A percentile compares a stretch with the other conserved stretches of the same genome.
These are phyloP conservation scores for Filobasidium floriforme DNA, from an alignment of 768 basidiomycete genomes.

Conservation along the genomic window DNA sequence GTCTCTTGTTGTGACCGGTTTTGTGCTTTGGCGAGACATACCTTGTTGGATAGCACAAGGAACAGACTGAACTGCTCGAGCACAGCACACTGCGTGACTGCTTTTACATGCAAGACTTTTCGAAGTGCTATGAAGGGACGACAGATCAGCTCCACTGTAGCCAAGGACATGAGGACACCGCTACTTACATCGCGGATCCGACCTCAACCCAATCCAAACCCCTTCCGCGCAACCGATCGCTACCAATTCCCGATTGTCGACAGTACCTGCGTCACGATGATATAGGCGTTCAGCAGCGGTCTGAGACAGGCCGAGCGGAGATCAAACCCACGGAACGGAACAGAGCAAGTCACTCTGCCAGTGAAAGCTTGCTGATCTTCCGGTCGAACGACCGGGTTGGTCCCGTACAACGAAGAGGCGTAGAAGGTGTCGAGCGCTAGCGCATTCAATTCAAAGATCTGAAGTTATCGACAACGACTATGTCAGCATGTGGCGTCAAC, in stretches of 20 bases:
- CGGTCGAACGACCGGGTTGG: conserved; percentile 45
- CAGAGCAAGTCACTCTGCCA: conserved; percentile 74
- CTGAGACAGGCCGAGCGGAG: neutral
- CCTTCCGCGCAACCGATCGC: conserved; percentile 93
- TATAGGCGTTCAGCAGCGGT: conserved; percentile 17
- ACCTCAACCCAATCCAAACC: conserved; percentile 87
- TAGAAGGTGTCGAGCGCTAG: conserved; percentile 82
- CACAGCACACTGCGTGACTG: conserved; percentile 92
- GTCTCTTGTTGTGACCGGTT: neutral
- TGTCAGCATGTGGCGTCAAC: neutral
- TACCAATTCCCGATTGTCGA: conserved; percentile 75
- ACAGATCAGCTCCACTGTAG: neutral
- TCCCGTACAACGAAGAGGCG: conserved; percentile 53
- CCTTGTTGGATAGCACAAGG: conserved; percentile 89
- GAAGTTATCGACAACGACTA: neutral
- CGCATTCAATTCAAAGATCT: conserved; percentile 83
- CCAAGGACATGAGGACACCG: neutral
- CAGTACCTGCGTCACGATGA: conserved; percentile 54
- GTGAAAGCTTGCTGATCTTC: conserved; percentile 49
- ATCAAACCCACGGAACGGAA: conserved; percentile 67
- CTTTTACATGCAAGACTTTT: conserved; percentile 84
- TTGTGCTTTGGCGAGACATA: conserved; percentile 29
- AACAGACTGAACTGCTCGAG: conserved; percentile 94
- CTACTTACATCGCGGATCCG: conserved; percentile 70
- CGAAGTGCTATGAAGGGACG: conserved; percentile 61